Evolutionary conservation across 805 yeast genomes (phyloP).

Genomic region (Kuraishia molischiana): DNA sequence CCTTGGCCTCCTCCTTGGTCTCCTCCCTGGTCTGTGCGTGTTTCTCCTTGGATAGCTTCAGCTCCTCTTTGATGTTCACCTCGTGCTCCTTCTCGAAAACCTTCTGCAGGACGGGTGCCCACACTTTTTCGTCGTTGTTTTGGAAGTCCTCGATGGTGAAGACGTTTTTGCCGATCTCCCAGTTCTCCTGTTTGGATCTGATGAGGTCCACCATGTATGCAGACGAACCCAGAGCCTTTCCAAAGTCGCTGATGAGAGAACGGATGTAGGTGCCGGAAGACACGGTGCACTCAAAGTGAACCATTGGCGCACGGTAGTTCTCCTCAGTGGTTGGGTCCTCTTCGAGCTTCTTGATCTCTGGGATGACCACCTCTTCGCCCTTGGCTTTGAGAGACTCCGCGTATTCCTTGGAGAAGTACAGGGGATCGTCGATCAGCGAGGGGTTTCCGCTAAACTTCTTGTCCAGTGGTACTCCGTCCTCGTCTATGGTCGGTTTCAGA

Average conservation of each 20-base stretch:
- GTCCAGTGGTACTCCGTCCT: constrained; percentile 33
- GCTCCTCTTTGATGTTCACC: constrained; percentile 26
- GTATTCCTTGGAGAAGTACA: constrained; percentile 52
- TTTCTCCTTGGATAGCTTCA: not conserved
- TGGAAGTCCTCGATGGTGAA: constrained; percentile 61
- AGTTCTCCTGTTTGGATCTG: constrained; percentile 70
- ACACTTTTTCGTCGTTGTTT: constrained; percentile 45
- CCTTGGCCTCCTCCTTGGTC: constrained; percentile 1
- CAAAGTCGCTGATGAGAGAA: constrained; percentile 81
- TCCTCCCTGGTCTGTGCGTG: constrained; percentile 3
- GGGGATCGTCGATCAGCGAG: constrained; percentile 52
- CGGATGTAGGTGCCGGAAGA: constrained; percentile 95
- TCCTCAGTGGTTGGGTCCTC: constrained; percentile 27
- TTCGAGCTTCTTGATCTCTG: constrained; percentile 26
- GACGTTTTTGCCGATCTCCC: constrained; percentile 67
- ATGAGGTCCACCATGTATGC: constrained; percentile 83
- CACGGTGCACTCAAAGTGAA: constrained; percentile 70
- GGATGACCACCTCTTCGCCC: constrained; percentile 27
- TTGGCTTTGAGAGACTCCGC: constrained; percentile 31
- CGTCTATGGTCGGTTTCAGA: constrained; percentile 32
- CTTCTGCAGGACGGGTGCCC: constrained; percentile 56
- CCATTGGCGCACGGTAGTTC: constrained; percentile 46
- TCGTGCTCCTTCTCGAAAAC: constrained; percentile 40
- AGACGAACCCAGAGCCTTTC: constrained; percentile 67
- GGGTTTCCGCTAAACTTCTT: constrained; percentile 31